These are phyloP conservation scores for Polygonum maritimum DNA, from an alignment of 148 eudicot genomes.

Conservation along the genomic window DNA sequence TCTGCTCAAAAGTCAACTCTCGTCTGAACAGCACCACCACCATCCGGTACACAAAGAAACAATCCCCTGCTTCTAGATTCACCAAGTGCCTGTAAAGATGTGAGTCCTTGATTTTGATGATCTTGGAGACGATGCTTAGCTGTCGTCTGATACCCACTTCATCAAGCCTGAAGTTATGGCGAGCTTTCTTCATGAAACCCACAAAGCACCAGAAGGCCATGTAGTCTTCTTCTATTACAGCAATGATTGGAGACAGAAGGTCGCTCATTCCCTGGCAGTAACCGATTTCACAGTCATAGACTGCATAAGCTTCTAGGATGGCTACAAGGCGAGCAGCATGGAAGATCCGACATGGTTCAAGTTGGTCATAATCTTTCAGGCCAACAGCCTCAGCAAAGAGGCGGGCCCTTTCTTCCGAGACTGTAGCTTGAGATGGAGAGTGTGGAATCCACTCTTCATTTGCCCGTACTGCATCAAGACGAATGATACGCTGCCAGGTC, in stretches of 20 bases:
- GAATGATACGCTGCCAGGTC: conserved; percentile 93
- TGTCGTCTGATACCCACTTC: conserved; percentile 90
- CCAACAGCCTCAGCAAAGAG: conserved; percentile 70
- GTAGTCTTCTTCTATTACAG: conserved; percentile 72
- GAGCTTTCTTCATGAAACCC: conserved; percentile 95
- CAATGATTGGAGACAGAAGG: conserved; percentile 81
- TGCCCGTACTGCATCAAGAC: conserved; percentile 87
- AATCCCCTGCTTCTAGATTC: conserved; percentile 89
- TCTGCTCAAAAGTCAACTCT: conserved; percentile 83
- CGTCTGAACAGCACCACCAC: conserved; percentile 93
- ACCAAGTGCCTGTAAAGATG: conserved; percentile 87
- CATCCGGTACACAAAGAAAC: conserved; percentile 96
- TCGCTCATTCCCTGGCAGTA: conserved; percentile 99
- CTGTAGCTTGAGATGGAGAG: conserved; percentile 54
- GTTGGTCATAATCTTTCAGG: conserved; percentile 77
- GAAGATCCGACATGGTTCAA: conserved; percentile 61
- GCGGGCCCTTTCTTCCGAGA: conserved; percentile 53
- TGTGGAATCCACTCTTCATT: conserved; percentile 73
- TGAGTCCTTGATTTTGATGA: conserved; percentile 81
- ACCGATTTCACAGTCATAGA: conserved; percentile 88
- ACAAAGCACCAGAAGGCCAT: conserved; percentile 98
- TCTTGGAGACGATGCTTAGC: conserved; percentile 67
- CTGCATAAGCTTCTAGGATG: conserved; percentile 88
- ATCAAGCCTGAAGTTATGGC: conserved; percentile 92
- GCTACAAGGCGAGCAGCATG: conserved; percentile 93